phyloP scores from a whole-genome alignment of 2,329 filamentous ascomycete genomes.

The Cercospora sesami region DNA sequence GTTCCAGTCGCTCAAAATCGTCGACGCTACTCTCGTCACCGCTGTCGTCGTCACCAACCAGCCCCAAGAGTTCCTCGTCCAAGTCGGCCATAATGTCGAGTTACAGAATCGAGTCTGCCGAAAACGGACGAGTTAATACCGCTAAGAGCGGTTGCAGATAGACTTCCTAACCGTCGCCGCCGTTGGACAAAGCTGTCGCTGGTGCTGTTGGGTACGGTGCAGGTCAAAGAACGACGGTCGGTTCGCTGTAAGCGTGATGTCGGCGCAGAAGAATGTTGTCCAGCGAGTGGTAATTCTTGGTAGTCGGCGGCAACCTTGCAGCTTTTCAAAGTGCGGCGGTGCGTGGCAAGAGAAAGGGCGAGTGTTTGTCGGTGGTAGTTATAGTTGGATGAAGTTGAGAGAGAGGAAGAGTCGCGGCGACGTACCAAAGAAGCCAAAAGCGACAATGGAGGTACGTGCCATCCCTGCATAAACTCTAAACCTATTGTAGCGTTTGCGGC shows the following conservation, averaged over 20 bases:
- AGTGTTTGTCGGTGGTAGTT: background rate
- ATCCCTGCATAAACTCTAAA: background rate
- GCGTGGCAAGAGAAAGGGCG: background rate
- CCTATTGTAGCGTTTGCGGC: background rate
- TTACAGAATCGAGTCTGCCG: background rate
- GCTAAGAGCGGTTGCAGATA: background rate
- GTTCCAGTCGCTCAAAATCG: slow-evolving; percentile 50
- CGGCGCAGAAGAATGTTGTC: background rate
- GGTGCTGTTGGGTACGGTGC: background rate
- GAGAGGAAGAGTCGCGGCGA: background rate
- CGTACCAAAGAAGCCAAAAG: background rate
- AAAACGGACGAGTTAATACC: background rate
- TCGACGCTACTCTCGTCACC: slow-evolving; percentile 49
- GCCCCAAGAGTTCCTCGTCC: slow-evolving; percentile 88
- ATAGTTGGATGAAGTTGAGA: background rate
- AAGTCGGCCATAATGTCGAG: slow-evolving; percentile 55
- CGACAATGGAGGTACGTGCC: slow-evolving; percentile 1
- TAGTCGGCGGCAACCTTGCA: background rate
- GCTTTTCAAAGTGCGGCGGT: background rate
- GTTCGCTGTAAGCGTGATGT: background rate
- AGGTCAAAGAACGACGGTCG: background rate
- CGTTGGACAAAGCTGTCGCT: background rate
- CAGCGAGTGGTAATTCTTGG: background rate
- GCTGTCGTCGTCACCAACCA: slow-evolving; percentile 72
- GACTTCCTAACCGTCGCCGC: background rate